phyloP scores from a whole-genome alignment of 2,329 filamentous ascomycete species.

The Tolypocladium endophyticum region DNA sequence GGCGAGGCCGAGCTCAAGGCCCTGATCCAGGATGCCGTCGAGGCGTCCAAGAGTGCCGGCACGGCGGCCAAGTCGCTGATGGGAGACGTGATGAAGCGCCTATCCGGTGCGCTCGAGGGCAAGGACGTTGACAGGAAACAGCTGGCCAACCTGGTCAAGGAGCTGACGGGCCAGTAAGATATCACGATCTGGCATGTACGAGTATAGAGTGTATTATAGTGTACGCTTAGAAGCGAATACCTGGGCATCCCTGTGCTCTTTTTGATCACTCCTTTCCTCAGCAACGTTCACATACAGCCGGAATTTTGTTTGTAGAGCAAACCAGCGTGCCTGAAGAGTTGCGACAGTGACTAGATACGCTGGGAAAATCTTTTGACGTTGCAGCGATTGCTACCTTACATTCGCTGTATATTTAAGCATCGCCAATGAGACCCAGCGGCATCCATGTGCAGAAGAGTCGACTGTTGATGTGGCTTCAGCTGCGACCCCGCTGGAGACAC shows the following conservation, averaged over 20 bases:
- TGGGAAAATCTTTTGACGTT: neutral
- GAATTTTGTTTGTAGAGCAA: neutral
- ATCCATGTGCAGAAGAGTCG: neutral
- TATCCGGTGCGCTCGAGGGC: slow-evolving; percentile 46
- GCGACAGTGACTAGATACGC: neutral
- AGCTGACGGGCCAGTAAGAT: slow-evolving; percentile 17
- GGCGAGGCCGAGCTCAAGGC: slow-evolving; percentile 46
- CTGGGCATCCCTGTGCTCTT: neutral
- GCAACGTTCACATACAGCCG: neutral
- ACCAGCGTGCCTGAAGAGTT: neutral
- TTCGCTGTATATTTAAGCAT: neutral
- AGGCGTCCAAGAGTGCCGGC: slow-evolving; percentile 36
- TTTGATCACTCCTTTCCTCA: neutral
- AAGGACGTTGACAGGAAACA: slow-evolving; percentile 54
- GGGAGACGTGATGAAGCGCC: slow-evolving; percentile 53
- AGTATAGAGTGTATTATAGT: neutral
- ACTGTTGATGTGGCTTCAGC: neutral
- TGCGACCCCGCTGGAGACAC: neutral
- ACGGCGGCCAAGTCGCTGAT: slow-evolving; percentile 34
- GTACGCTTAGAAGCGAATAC: neutral
- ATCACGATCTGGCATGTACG: neutral
- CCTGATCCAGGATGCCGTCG: slow-evolving; percentile 41
- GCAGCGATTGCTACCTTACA: neutral
- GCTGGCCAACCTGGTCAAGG: slow-evolving; percentile 51
- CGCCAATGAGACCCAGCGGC: too few species aligned